These are phyloP conservation scores for Xenoacremonium recifei DNA, from an alignment of 2,329 filamentous ascomycete species.

Conservation along the genomic window DNA sequence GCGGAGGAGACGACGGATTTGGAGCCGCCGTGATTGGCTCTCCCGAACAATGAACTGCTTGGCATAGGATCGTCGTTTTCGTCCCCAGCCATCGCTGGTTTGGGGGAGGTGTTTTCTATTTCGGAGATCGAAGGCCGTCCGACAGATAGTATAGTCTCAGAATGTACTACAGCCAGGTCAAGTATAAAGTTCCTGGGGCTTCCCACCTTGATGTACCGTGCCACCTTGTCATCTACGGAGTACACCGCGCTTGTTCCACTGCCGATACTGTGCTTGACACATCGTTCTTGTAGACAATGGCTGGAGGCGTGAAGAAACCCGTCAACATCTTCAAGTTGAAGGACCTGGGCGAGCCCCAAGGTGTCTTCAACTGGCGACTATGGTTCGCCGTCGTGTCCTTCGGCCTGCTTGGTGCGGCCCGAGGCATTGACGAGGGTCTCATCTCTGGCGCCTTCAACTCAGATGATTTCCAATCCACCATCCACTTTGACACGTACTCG, in stretches of 20 bases:
- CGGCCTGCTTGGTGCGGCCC: constrained; percentile 72
- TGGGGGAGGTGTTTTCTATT: too few relatives aligned
- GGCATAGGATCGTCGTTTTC: too few relatives aligned
- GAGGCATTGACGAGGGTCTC: constrained; percentile 78
- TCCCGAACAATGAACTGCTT: too few relatives aligned
- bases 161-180: too few relatives aligned
- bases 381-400: constrained; percentile 77
- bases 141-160: too few relatives aligned
- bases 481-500: constrained; percentile 55
- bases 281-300: constrained; percentile 41
- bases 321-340: constrained; percentile 64
- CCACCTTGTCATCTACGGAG: too few relatives aligned
- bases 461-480: constrained; percentile 59
- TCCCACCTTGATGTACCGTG: too few relatives aligned
- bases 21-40: not conserved
- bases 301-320: constrained; percentile 52
- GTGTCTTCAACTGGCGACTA: constrained; percentile 74
- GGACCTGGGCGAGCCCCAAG: constrained; percentile 63
- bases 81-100: too few relatives aligned
- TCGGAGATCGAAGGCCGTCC: too few relatives aligned
- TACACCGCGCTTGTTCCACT: too few relatives aligned
- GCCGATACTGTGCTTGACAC: not conserved
- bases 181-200: too few relatives aligned
- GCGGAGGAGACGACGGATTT: not conserved
- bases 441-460: constrained; percentile 71